Evolutionary conservation across 345 rosid species (phyloP), one percentile per base, ranked within the genome.

Genomic region (Heritiera littoralis): DNA sequence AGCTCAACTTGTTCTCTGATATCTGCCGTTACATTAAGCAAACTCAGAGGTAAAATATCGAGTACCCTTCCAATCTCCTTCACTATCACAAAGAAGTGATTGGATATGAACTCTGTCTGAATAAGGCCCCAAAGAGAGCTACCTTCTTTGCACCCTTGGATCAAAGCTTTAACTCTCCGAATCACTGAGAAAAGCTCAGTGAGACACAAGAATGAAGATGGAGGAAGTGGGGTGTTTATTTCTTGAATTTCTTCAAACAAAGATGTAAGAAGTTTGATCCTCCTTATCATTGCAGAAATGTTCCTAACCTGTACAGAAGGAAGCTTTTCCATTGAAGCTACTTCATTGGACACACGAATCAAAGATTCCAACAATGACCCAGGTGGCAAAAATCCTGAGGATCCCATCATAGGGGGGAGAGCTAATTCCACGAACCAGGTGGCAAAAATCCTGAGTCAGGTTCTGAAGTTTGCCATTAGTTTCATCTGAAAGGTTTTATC

Each of bases 1-100:
- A 90, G 89, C 82, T 89, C 93, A 73, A 92, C 87, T 76, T 92
- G 95, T 80, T 92, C 95, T 73, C 80, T 87, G n/a, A 81, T 83
- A 63, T 92, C 95, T 0, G 81, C n/a, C 0, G 76, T 84, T 41
- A 89, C 66, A 60, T 63, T 77, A 55, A 90, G 90, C 88, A 90
- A 73, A 77, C 89, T 92, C 66, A 89, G 69, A 43, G 95, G 93
- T 7, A 92, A 75, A 75, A 92, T 89, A 77, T 92, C 95, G 3
- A 92, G 87, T 17, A 91, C 92, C 43, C 85, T 81, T 3, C 91
- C 92, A 88, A 90, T 90, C 69, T 91, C 93, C 86, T 85, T 91
- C 79, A 82, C 91, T 6, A 87, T 72, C n/a, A 79, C 86, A 68
- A 82, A 76, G n/a, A 90, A 91, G 56, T 86, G 90, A 73, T 84